A percentile compares a stretch with the other conserved stretches of the same genome.
Conservation (phyloP, 2,329 filamentous ascomycete species). For the Stachybotrys chlorohalonatus region DNA sequence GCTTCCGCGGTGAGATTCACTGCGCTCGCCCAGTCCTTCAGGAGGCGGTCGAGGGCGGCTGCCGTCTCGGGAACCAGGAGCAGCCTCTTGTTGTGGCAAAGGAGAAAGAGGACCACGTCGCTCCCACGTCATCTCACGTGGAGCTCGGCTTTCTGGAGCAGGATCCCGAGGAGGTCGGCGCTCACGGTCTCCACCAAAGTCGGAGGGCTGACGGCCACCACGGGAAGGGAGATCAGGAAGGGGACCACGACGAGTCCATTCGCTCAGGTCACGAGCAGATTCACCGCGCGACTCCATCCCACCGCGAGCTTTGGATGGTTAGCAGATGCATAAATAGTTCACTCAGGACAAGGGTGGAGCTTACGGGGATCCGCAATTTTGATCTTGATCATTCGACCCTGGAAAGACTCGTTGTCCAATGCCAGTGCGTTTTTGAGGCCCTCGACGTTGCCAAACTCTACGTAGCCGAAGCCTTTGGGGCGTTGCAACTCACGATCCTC, state of each 20-base stretch:
- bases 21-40: constrained; percentile 46
- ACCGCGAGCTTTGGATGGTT: constrained; percentile 64
- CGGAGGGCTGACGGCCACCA: constrained; percentile 35
- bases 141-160: constrained; percentile 46
- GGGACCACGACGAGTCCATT: constrained; percentile 91
- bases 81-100: constrained; percentile 41
- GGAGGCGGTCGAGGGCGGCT: constrained; percentile 37
- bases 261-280: constrained; percentile 65
- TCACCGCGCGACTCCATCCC: constrained; percentile 51
- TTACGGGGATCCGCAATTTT: constrained; percentile 97
- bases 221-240: constrained; percentile 63
- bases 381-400: constrained; percentile 82
- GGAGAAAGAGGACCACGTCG: constrained; percentile 86
- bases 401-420: constrained; percentile 72
- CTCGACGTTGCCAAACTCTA: constrained; percentile 82
- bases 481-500: constrained; percentile 91
- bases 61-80: constrained; percentile 42
- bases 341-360: constrained; percentile 20
- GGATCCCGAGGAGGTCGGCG: constrained; percentile 62
- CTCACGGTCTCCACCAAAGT: constrained; percentile 34
- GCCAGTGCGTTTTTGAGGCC: constrained; percentile 85
- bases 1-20: constrained; percentile 50
- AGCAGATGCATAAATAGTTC: constrained; percentile 13
- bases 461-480: constrained; percentile 97
- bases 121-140: constrained; percentile 82